Evolutionary conservation across 768 basidiomycete species (phyloP).

Genomic region (Galerina sulciceps): DNA sequence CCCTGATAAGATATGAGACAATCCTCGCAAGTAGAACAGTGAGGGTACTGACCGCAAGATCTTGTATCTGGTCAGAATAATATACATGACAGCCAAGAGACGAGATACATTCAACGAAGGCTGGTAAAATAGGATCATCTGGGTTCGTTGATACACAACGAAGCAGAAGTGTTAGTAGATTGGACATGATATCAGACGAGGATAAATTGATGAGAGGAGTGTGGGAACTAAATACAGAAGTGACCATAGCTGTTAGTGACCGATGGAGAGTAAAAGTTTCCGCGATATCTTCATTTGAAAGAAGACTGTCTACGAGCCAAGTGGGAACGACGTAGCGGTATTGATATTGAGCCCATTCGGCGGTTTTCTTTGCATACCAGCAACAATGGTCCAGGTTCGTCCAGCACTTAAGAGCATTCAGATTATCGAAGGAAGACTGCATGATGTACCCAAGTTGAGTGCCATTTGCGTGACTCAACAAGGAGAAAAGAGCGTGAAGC

Average conservation of each 20-base stretch:
- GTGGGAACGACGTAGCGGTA: constrained; percentile 92
- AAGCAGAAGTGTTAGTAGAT: constrained; percentile 73
- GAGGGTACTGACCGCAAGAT: constrained; percentile 62
- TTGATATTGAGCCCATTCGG: constrained; percentile 92
- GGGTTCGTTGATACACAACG: constrained; percentile 67
- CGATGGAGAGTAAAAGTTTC: constrained; percentile 54
- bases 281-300: constrained; percentile 60
- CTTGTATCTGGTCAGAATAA: constrained; percentile 95
- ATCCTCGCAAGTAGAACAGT: not conserved
- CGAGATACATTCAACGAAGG: constrained; percentile 76
- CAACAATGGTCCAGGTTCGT: constrained; percentile 68
- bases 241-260: constrained; percentile 78
- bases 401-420: constrained; percentile 72
- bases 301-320: constrained; percentile 77
- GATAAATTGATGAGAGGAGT: constrained; percentile 88
- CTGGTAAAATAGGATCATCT: constrained; percentile 66
- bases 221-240: constrained; percentile 79
- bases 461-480: constrained; percentile 79
- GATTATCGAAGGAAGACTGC: constrained; percentile 70
- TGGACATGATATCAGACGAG: constrained; percentile 86
- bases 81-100: constrained; percentile 91
- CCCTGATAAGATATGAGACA: not conserved
- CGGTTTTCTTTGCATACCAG: constrained; percentile 79
- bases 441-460: constrained; percentile 74
- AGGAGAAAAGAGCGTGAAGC: constrained; percentile 69